Evolutionary conservation across 2,329 filamentous ascomycete species (phyloP).

Genomic region (Macrophomina pseudophaseolina): DNA sequence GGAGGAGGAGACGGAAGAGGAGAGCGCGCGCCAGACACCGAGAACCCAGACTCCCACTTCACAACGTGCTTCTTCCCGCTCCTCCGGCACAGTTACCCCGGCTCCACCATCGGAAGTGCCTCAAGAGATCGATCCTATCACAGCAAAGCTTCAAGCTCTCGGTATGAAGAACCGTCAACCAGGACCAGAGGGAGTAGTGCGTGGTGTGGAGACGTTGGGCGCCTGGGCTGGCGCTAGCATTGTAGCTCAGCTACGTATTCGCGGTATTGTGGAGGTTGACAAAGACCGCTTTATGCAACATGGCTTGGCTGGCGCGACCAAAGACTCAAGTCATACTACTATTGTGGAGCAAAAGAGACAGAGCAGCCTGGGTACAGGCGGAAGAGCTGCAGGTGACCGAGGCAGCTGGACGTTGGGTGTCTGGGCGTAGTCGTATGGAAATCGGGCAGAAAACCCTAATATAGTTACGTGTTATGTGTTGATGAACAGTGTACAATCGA

Average conservation of each 20-base stretch:
- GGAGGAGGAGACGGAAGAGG: slow-evolving; percentile 9
- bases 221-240: slow-evolving; percentile 77
- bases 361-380: slow-evolving; percentile 16
- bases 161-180: slow-evolving; percentile 48
- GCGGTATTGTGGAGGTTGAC: slow-evolving; percentile 72
- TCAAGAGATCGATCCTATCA: slow-evolving; percentile 63
- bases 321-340: slow-evolving; percentile 35
- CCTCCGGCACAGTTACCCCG: slow-evolving; percentile 5
- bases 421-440: slow-evolving; percentile 38
- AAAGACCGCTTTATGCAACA: slow-evolving; percentile 73
- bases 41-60: slow-evolving; percentile 1
- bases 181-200: slow-evolving; percentile 62
- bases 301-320: slow-evolving; percentile 67
- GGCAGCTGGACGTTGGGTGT: slow-evolving; percentile 47
- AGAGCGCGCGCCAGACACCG: neutral
- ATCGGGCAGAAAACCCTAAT: neutral
- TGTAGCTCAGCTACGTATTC: slow-evolving; percentile 69
- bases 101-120: slow-evolving; percentile 48
- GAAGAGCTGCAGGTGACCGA: slow-evolving; percentile 36
- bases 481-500: neutral
- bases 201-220: slow-evolving; percentile 72
- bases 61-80: slow-evolving; percentile 25
- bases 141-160: slow-evolving; percentile 60
- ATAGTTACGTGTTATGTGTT: neutral
- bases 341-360: slow-evolving; percentile 20